phyloP scores from a whole-genome alignment of 768 basidiomycete genomes.

The Albatrellus ellisii region DNA sequence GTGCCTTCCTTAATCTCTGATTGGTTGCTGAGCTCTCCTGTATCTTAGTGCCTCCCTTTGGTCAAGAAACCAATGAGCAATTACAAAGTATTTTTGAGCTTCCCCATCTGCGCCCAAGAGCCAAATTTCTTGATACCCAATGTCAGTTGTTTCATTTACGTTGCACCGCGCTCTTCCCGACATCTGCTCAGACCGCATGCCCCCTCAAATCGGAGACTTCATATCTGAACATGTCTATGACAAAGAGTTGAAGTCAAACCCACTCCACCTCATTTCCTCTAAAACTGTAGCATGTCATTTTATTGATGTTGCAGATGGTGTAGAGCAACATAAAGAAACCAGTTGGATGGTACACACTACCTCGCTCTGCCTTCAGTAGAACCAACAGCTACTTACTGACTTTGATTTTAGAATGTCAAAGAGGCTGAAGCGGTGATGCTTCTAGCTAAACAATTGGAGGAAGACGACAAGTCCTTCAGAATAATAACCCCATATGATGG shows the following conservation, averaged over 20 bases:
- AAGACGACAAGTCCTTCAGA: slow-evolving; percentile 33
- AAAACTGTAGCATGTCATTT: slow-evolving; percentile 43
- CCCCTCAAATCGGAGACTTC: slow-evolving; percentile 60
- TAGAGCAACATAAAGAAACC: slow-evolving; percentile 22
- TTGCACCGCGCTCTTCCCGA: slow-evolving; percentile 6
- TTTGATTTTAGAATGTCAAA: slow-evolving; percentile 37
- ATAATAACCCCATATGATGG: slow-evolving; percentile 78
- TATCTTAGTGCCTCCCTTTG: slow-evolving; percentile 62
- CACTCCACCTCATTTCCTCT: slow-evolving; percentile 33
- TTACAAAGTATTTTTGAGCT: slow-evolving; percentile 73
- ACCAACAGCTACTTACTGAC: not conserved
- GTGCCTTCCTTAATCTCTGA: slow-evolving; percentile 7
- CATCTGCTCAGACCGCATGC: slow-evolving; percentile 57
- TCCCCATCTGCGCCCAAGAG: slow-evolving; percentile 34
- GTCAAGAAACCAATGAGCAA: slow-evolving; percentile 49
- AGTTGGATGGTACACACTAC: slow-evolving; percentile 26
- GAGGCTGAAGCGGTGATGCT: slow-evolving; percentile 45
- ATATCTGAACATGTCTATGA: slow-evolving; percentile 64
- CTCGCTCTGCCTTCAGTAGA: not conserved
- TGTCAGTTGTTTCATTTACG: slow-evolving; percentile 32
- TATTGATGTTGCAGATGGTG: slow-evolving; percentile 35
- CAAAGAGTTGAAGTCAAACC: slow-evolving; percentile 38
- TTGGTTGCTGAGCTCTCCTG: not conserved
- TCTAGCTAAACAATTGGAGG: slow-evolving; percentile 44
- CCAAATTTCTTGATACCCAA: slow-evolving; percentile 56